Evolutionary conservation across 495 filamentous ascomycete species (phyloP).

Genomic region (Xylaria telfairii): DNA sequence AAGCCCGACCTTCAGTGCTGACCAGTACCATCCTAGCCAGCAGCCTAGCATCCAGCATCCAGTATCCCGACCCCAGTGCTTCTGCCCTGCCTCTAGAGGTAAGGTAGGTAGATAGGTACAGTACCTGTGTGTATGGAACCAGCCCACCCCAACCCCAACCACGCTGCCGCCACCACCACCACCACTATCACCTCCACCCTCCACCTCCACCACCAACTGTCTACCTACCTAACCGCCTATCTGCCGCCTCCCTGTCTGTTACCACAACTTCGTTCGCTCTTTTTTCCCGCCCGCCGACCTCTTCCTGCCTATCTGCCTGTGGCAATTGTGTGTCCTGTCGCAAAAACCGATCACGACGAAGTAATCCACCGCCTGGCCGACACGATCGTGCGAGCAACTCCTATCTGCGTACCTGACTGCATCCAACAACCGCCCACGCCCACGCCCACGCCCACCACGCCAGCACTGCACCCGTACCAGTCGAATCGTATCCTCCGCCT

Average conservation of each 20-base stretch:
- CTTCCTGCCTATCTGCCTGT: neutral
- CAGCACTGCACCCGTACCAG: neutral
- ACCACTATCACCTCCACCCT: neutral
- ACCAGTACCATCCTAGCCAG: neutral
- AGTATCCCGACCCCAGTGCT: neutral
- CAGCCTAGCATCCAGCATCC: neutral
- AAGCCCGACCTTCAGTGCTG: slow-evolving; percentile 14
- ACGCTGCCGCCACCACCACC: slow-evolving; percentile 17
- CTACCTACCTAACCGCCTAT: slow-evolving; percentile 2
- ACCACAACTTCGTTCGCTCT: slow-evolving; percentile 19
- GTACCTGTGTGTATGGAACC: neutral
- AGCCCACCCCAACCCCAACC: slow-evolving; percentile 23
- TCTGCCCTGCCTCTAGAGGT: neutral
- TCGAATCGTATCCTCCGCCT: slow-evolving; percentile 20
- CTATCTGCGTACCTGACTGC: neutral
- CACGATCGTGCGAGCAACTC: neutral
- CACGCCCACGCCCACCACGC: neutral
- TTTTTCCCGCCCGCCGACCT: slow-evolving; percentile 12
- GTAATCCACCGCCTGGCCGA: neutral
- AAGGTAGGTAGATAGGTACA: too few relatives aligned
- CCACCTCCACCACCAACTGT: neutral
- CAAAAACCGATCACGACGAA: neutral
- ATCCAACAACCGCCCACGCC: neutral
- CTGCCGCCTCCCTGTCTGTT: slow-evolving; percentile 7
- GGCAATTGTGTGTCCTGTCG: neutral